phyloP scores from a whole-genome alignment of 1,139 yeast genomes.

The Waltiozyma sp. region DNA sequence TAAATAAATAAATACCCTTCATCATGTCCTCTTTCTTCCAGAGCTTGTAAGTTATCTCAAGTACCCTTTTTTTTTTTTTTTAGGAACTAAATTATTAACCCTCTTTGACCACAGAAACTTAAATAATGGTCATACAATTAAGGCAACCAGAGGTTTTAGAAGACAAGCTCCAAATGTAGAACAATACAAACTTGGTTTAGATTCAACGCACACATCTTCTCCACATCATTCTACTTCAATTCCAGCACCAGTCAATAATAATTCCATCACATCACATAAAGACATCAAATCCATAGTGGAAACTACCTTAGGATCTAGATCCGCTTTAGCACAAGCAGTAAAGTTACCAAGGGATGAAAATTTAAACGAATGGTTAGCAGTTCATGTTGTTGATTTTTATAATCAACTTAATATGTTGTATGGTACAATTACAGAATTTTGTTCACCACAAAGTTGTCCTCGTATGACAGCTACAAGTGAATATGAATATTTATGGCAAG shows the following conservation, averaged over 20 bases:
- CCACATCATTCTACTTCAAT: neutral
- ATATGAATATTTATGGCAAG: slow-evolving; percentile 95
- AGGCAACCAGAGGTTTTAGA: slow-evolving; percentile 45
- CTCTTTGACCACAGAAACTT: slow-evolving; percentile 11
- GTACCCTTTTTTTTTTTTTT: too few relatives aligned
- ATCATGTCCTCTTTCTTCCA: slow-evolving; percentile 38
- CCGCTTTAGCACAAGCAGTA: slow-evolving; percentile 85
- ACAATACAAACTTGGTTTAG: neutral
- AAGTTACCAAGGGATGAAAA: slow-evolving; percentile 91
- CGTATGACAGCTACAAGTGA: slow-evolving; percentile 96
- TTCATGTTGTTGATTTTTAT: slow-evolving; percentile 82
- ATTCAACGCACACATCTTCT: neutral
- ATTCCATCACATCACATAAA: slow-evolving; percentile 46
- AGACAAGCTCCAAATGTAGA: slow-evolving; percentile 5
- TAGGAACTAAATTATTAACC: neutral
- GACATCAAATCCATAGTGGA: slow-evolving; percentile 81
- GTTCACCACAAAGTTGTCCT: slow-evolving; percentile 89
- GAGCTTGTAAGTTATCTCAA: slow-evolving; percentile 35
- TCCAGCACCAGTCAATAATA: slow-evolving; percentile 15
- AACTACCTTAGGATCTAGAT: slow-evolving; percentile 88
- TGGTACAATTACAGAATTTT: slow-evolving; percentile 91
- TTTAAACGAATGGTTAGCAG: slow-evolving; percentile 90
- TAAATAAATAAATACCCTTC: too few relatives aligned
- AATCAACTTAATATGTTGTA: slow-evolving; percentile 95
- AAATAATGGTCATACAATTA: slow-evolving; percentile 40